phyloP scores from a whole-genome alignment of 768 basidiomycete species.

The Mycena olivaceomarginata region DNA sequence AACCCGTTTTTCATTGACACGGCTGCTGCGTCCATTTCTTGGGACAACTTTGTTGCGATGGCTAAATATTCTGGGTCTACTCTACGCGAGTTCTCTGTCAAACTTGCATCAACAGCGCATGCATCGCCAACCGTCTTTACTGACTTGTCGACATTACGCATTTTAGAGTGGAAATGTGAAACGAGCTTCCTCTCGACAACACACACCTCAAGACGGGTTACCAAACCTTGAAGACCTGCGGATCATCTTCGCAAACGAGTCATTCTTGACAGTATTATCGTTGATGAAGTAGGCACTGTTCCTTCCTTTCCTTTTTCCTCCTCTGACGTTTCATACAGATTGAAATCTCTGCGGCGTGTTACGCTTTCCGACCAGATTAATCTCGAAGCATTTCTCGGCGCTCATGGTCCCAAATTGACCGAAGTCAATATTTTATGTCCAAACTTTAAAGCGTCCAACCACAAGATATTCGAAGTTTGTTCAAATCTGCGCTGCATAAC shows the following conservation, averaged over 20 bases:
- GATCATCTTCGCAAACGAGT: not conserved
- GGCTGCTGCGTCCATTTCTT: not conserved
- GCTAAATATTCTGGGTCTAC: not conserved
- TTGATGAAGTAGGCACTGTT: slow-evolving; percentile 6
- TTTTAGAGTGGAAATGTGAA: slow-evolving; percentile 7
- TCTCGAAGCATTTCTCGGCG: not conserved
- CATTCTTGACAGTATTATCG: slow-evolving; percentile 16
- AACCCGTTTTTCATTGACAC: not conserved
- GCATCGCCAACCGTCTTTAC: not conserved
- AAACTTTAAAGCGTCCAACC: not conserved
- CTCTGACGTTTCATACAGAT: not conserved
- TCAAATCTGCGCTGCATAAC: not conserved
- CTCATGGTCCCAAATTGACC: slow-evolving; percentile 24
- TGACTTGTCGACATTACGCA: not conserved
- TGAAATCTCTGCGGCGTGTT: slow-evolving; percentile 11
- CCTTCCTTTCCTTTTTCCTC: not conserved
- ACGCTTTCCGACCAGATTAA: not conserved
- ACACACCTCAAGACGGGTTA: not conserved
- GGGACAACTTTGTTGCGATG: slow-evolving; percentile 11
- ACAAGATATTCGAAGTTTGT: slow-evolving; percentile 14
- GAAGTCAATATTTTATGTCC: not conserved
- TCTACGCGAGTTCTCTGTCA: not conserved
- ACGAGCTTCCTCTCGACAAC: not conserved
- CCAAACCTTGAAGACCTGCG: slow-evolving; percentile 10
- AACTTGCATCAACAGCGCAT: not conserved